phyloP scores from a whole-genome alignment of 192 early-diverging fungal species.

The Coemansia sp. region DNA sequence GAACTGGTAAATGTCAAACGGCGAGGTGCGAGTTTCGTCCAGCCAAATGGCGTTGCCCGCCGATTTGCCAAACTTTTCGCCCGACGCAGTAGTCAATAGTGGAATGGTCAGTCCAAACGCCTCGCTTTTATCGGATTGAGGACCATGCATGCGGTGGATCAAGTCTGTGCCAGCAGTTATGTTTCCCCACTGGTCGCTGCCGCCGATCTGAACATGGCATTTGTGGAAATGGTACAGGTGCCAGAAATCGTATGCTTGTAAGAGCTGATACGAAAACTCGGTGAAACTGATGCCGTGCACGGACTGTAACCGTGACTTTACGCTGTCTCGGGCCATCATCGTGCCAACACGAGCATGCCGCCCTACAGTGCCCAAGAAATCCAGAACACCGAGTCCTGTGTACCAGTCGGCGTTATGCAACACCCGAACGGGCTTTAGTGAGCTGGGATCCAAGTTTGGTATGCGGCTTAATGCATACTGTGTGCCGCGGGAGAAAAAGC shows the following conservation, averaged over 20 bases:
- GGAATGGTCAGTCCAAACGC: conserved; percentile 88
- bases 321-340: conserved; percentile 91
- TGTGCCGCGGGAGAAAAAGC: conserved; percentile 66
- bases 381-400: conserved; percentile 64
- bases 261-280: conserved; percentile 94
- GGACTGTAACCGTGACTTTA: conserved; percentile 74
- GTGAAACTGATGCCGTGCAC: conserved; percentile 91
- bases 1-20: conserved; percentile 95
- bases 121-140: neutral
- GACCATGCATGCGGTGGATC: conserved; percentile 65
- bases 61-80: conserved; percentile 97
- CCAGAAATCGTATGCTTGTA: conserved; percentile 95
- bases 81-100: conserved; percentile 79
- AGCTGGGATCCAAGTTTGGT: conserved; percentile 31
- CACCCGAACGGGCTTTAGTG: conserved; percentile 57
- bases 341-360: conserved; percentile 72
- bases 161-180: conserved; percentile 91
- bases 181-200: conserved; percentile 98
- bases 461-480: conserved; percentile 32
- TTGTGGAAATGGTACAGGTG: conserved; percentile 64
- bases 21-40: conserved; percentile 71
- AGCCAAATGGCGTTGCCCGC: conserved; percentile 97
- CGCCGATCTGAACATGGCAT: conserved; percentile 72
- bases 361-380: conserved; percentile 80
- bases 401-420: conserved; percentile 87